These are phyloP conservation scores for Mortierella sp. DNA, from an alignment of 371 early-diverging fungal genomes.

Conservation along the genomic window DNA sequence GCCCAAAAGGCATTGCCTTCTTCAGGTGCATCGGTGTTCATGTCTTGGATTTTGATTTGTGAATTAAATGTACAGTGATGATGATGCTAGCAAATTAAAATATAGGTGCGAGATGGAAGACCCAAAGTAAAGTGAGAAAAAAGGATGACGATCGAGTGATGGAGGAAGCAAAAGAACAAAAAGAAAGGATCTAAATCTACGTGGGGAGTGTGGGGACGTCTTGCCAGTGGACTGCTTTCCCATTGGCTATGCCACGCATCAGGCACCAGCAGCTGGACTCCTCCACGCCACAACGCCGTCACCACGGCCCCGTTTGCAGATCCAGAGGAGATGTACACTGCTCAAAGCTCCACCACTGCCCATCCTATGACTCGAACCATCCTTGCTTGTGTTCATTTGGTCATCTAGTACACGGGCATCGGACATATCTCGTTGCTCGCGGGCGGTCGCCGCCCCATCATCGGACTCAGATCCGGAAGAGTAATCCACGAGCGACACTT, in stretches of 20 bases:
- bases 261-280: slow-evolving; percentile 1
- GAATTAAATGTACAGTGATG: neutral
- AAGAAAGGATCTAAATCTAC: neutral
- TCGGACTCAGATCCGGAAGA: slow-evolving; percentile 21
- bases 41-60: slow-evolving; percentile 1
- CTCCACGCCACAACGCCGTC: slow-evolving; percentile 13
- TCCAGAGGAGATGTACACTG: slow-evolving; percentile 43
- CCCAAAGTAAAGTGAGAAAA: neutral
- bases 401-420: neutral
- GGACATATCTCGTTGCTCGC: no score
- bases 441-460: neutral
- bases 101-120: slow-evolving; percentile 1
- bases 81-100: neutral
- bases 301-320: slow-evolving; percentile 30
- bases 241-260: neutral
- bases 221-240: slow-evolving; percentile 21
- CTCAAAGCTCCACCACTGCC: slow-evolving; percentile 41
- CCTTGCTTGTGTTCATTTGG: neutral
- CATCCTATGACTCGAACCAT: slow-evolving; percentile 9
- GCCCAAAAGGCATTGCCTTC: slow-evolving; percentile 55
- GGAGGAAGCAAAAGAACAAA: neutral
- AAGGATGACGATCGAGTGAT: neutral
- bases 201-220: no score
- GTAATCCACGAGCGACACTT: slow-evolving; percentile 27
- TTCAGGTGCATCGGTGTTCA: slow-evolving; percentile 51